Conservation (phyloP, 345 rosid species). For the Tarenaya hassleriana region DNA sequence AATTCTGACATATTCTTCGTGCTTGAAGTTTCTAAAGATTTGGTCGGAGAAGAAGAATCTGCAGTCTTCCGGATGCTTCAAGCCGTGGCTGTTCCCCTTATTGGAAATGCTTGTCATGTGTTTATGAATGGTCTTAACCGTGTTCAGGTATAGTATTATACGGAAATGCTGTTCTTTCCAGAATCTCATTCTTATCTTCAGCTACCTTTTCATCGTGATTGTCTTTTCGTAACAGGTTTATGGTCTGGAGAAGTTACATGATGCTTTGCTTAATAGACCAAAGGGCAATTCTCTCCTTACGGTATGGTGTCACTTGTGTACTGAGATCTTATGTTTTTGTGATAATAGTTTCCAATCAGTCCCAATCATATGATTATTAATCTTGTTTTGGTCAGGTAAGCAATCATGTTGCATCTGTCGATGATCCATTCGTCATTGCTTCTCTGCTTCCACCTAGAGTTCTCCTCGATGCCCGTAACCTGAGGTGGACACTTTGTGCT, state of each 20-base stretch:
- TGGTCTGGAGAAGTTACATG: constrained; percentile 84
- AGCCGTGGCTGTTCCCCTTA: constrained; percentile 78
- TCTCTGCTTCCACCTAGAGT: constrained; percentile 79
- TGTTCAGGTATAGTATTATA: constrained; percentile 57
- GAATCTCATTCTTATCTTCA: neutral
- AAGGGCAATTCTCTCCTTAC: constrained; percentile 72
- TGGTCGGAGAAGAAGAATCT: constrained; percentile 64
- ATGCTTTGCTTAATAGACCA: constrained; percentile 77
- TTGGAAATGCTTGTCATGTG: constrained; percentile 92
- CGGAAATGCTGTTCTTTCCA: neutral
- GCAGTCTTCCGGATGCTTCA: constrained; percentile 60
- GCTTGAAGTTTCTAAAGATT: constrained; percentile 59
- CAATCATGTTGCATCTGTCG: constrained; percentile 94
- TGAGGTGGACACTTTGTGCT: constrained; percentile 98
- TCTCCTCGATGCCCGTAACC: constrained; percentile 72
- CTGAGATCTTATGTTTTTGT: constrained; percentile 5
- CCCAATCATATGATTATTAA: constrained; percentile 3
- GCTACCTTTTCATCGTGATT: neutral
- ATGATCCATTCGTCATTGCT: constrained; percentile 90
- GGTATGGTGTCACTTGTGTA: constrained; percentile 36
- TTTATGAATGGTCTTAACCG: constrained; percentile 92
- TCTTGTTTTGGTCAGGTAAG: constrained; percentile 51
- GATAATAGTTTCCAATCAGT: constrained; percentile 7
- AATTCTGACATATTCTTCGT: neutral
- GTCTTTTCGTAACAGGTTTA: constrained; percentile 46